A percentile compares a stretch with the other conserved stretches of the same genome.
Conservation (phyloP, 352 stramenopile species). For the Globisporangium radiosum region DNA sequence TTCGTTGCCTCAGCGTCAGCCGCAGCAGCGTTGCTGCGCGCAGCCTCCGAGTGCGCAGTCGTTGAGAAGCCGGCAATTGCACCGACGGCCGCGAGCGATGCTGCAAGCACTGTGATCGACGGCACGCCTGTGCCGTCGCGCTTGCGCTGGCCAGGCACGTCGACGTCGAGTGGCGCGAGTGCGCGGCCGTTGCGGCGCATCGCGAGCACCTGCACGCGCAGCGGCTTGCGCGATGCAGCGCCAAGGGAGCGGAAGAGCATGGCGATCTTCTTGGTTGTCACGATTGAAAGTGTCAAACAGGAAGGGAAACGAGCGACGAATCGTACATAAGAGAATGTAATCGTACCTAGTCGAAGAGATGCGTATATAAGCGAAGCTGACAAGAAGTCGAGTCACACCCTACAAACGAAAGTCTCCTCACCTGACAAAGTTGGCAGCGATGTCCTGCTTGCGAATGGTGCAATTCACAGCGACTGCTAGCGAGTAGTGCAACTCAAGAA, state of each 20-base stretch:
- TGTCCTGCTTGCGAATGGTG: too few relatives aligned
- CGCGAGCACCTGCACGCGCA: conserved; percentile 16
- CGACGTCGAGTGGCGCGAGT: conserved; percentile 9
- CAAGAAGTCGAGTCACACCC: too few relatives aligned
- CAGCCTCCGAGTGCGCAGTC: conserved; percentile 11
- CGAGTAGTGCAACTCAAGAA: too few relatives aligned
- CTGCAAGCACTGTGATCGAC: conserved; percentile 2
- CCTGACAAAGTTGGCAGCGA: too few relatives aligned
- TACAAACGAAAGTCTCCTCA: too few relatives aligned
- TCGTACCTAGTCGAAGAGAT: too few relatives aligned
- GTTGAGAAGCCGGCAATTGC: conserved; percentile 15
- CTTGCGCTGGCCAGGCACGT: conserved; percentile 2
- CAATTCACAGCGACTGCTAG: too few relatives aligned
- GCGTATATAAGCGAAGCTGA: too few relatives aligned
- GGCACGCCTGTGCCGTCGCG: neutral
- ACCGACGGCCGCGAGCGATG: conserved; percentile 4
- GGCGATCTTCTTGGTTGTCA: neutral
- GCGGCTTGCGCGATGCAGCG: conserved; percentile 13
- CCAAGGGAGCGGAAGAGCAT: conserved; percentile 20
- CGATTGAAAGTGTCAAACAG: conserved; percentile 5
- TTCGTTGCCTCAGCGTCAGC: neutral
- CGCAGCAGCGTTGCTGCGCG: neutral
- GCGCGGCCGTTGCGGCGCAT: conserved; percentile 13
- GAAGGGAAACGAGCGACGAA: too few relatives aligned
- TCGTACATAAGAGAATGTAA: too few relatives aligned